Evolutionary conservation across 192 early-diverging fungal genomes (phyloP), one percentile per base, ranked within the genome.

Genomic region (Coemansia sp.): DNA sequence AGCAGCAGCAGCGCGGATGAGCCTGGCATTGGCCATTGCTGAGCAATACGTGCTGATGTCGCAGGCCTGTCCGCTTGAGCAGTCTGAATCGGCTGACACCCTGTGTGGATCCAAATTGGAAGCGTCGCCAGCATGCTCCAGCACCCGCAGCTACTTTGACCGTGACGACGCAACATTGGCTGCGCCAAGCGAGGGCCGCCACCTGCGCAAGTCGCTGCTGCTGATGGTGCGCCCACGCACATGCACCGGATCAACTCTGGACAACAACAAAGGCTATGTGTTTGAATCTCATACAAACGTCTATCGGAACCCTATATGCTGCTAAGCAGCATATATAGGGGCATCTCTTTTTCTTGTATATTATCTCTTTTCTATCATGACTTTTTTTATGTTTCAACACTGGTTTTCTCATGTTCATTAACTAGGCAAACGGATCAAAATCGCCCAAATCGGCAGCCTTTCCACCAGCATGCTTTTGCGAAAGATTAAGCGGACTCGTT

Each of bases 391-490:
- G 26, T 30, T 40, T 55, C 33, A 55, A 55, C 51, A 38, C 21
- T 39, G 21, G 52, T 55, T 35, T 13, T 50, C 14, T 50, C 15
- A 16, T 50, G 12, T 50, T 50, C 23, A 26, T 50, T 35, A 33
- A 0, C 21, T 65, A 72, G 14, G 72, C 72, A 49, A 65, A 76
- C 0, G 72, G 72, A 55, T 76, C 72, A 62, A 76, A 76, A 19
- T 76, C 72, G 28, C 55, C 72, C 8, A 76, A 50, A 36, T 76
- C 57, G 10, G 58, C 14, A 0, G 72, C 48, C 36, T 76, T 76
- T 5, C 72, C 72, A 8, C 72, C 72, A 14, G 46, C 50, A 18
- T 69, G 72, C 21, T 63, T 61, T 40, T 76, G 72, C 26, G 57
- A 40, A 8, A 21, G 16, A 12, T 45, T 21, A 45, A 21, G 43